phyloP scores from a whole-genome alignment of 169 alveolate species.

The Eimeria sp. region DNA sequence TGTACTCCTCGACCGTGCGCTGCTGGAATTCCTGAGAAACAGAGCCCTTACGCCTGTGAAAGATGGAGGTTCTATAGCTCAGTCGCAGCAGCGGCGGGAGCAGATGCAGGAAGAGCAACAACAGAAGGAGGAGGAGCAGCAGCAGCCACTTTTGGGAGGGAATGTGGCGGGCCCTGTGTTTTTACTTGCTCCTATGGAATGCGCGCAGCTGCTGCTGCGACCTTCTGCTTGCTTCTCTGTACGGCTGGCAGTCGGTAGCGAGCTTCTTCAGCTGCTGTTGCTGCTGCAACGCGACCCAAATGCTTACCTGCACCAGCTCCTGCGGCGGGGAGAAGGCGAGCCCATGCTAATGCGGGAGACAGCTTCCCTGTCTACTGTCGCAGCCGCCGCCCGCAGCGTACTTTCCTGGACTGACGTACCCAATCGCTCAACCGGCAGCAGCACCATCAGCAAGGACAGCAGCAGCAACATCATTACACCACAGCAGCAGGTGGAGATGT shows the following conservation, averaged over 20 bases:
- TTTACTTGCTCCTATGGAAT: slow-evolving; percentile 14
- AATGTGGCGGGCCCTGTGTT: slow-evolving; percentile 3
- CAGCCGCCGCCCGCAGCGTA: slow-evolving; percentile 51
- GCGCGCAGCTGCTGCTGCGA: slow-evolving; percentile 62
- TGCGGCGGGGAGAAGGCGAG: slow-evolving; percentile 17
- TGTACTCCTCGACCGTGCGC: slow-evolving; percentile 36
- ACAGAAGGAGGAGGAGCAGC: slow-evolving; percentile 38
- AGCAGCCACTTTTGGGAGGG: background rate
- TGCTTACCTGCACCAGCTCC: slow-evolving; percentile 51
- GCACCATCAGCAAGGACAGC: slow-evolving; percentile 21
- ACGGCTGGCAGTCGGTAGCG: slow-evolving; percentile 46
- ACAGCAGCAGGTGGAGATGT: slow-evolving; percentile 42
- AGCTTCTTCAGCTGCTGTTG: slow-evolving; percentile 61
- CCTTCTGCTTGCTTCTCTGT: slow-evolving; percentile 51
- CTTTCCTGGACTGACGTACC: slow-evolving; percentile 15
- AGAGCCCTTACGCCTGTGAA: background rate
- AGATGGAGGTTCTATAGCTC: background rate
- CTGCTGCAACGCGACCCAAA: slow-evolving; percentile 57
- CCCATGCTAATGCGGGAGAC: slow-evolving; percentile 24
- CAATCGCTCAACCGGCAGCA: background rate
- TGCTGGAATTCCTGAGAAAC: background rate
- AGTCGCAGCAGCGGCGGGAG: slow-evolving; percentile 10
- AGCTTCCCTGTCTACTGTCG: background rate
- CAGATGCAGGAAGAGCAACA: background rate
- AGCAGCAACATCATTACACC: background rate